Base-by-base conservation (phyloP, 768 basidiomycete genomes). In the Porphyrellus cyaneotinctus region DNA sequence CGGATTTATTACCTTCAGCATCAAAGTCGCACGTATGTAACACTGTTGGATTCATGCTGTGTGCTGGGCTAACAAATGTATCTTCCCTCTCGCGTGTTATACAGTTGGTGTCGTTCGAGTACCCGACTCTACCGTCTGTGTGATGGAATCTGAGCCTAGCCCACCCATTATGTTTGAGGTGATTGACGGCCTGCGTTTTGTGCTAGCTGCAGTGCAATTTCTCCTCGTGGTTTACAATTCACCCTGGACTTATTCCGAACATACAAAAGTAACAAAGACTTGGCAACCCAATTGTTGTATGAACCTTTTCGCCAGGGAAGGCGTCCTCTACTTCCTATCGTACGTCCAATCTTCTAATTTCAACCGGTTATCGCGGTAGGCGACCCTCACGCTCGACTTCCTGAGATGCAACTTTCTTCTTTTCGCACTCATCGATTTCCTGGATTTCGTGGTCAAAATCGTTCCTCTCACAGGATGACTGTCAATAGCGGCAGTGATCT, bases 231-330 rank as follows among this genome's bases (percentile, higher is more conserved):
- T 12, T 9, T n/a, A 17, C 28, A 47, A 22, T 51, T 58, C 28
- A n/a, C 33, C 5, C 30, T 4, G 14, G 13, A 47, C 26, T 18
- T 26, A 5, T 4, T 35, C 5, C 37, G 17, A 22, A 37, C 48
- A 36, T 32, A 52, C 33, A 39, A 33, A n/a, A 26, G 7, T 7
- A n/a, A 28, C 15, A 9, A 48, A 31, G 3, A 23, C 9, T 4
- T 41, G 45, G 49, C 24, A 37, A 18, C 17, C 47, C 15, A 18
- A 23, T 6, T 44, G 18, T 2, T 56, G 47, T 23, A 7, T 47
- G 36, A 51, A 26, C 2, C 44, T 58, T 13, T 44, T 58, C 7
- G 32, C 37, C n/a, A 45, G 23, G 31, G 51, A 52, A n/a, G 51
- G 26, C 9, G 26, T 28, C 26, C 26, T 28, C 26, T 28, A 28